Evolutionary conservation across 768 basidiomycete species (phyloP), one percentile per base, ranked within the genome.

Genomic region (Hemileccinum impolitum): DNA sequence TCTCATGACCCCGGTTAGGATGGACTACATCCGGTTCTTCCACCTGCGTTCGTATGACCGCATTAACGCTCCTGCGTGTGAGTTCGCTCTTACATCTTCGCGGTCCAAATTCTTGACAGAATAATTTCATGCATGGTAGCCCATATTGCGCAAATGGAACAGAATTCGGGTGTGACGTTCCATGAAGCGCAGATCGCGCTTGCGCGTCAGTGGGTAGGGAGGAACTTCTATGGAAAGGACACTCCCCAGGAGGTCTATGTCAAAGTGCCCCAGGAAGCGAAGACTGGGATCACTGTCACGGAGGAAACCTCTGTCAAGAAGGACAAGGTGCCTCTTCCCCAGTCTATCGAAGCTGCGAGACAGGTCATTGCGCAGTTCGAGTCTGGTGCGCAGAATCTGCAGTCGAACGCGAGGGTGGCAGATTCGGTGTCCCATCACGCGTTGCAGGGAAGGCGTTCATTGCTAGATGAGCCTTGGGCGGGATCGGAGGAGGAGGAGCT

Each of bases 11-110:
- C 17, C 44, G 36, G 14, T 40, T 53, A 91, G 90, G n/a, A 59
- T 73, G 70, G 84, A 94, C 49, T 94, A 87, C 63, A 88, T 96
- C 57, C 79, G 85, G 11, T 92, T 96, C 76, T 97, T 90, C 72
- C 93, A 98, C 69, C 76, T 99, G 21, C 80, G 96, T 26, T 74
- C 85, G 1, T 99, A 94, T 63, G 94, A 97, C 62, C 76, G 94
- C 21, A 90, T 94, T 61, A 94, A 93, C 60, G 84, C 85, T 0
- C 87, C 90, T 2, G 65, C 72, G 53, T 69, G 84, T 84, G 52
- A 60, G 78, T 64, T 6, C 13, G 26, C 6, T 28, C 19, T 12
- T n/a, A 0, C 31, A 23, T 19, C 23, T 36, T 38, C 11, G 14
- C 48, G 14, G 32, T 18, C 39, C 60, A 65, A 48, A 18, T 64